Evolutionary conservation across 2,329 filamentous ascomycete species (phyloP), one percentile per base, ranked within the genome.

Genomic region (Cytospora schulzeri): DNA sequence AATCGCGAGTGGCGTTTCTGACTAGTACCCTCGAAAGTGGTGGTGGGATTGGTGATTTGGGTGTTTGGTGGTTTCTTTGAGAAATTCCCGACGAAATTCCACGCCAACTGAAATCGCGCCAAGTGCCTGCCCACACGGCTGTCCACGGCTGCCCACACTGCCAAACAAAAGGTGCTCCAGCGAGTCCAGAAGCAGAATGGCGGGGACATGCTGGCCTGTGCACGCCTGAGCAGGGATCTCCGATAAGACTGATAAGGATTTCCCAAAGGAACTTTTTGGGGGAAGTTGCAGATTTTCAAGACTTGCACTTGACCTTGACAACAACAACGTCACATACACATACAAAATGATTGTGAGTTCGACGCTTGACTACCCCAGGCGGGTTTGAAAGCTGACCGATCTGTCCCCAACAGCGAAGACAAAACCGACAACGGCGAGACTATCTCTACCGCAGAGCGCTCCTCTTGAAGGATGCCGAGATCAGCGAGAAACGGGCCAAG

Each of bases 361-460:
- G 17, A 35, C 15, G 11, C 26, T 33, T 28, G 17, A 56, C 24
- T 17, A 2, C 22, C 2, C 12, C 29, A 31, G 29, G 29, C 41
- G 28, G 5, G 14, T 28, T 12, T 65, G 22, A 8, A 7, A 24
- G 33, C 1, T 4, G 38, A 66, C 72, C 69, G 59, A 69, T 64
- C 62, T 17, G 4, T 54, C 55, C n/a, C 62, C 4, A 33, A 22
- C 69, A 85, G 79, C 86, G 89, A 72, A 86, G 89, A 82, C 89
- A 92, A 83, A 88, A 89, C 67, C 87, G 91, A 70, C 88, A 93
- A 77, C 84, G 92, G 71, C 85, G 91, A 71, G 92, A 96, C 75
- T 96, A 98, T 77, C 88, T 99, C 71, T 96, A 97, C 77, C 88
- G 94, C 66, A 89, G 91, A 73, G 94, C 95, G 45, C 84, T 97